These are phyloP conservation scores for Tylopilus subfusipes DNA, from an alignment of 768 basidiomycete species.

Conservation along the genomic window DNA sequence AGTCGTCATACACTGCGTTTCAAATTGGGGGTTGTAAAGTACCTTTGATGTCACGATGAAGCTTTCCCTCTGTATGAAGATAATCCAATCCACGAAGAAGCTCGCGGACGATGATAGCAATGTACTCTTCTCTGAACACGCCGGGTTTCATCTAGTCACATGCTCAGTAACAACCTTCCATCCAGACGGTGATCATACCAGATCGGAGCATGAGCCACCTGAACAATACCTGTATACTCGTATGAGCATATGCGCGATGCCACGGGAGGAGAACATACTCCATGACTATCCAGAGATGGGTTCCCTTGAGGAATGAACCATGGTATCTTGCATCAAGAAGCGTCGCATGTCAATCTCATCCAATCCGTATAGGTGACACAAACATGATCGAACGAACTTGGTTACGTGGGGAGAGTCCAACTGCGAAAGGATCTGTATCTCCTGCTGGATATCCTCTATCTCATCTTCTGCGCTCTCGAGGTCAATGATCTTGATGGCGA, in stretches of 20 bases:
- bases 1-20: neutral
- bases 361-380: constrained; percentile 27
- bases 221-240: constrained; percentile 75
- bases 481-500: constrained; percentile 99
- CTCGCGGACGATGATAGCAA: constrained; percentile 94
- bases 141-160: constrained; percentile 90
- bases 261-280: constrained; percentile 51
- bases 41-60: constrained; percentile 99
- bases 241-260: constrained; percentile 8
- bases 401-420: constrained; percentile 95
- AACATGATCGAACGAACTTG: constrained; percentile 56
- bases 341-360: constrained; percentile 30
- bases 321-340: constrained; percentile 65
- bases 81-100: constrained; percentile 91
- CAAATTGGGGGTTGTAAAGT: neutral
- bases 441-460: constrained; percentile 99
- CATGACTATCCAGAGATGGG: constrained; percentile 99
- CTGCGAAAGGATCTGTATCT: constrained; percentile 96
- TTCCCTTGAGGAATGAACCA: constrained; percentile 93
- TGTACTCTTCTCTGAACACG: constrained; percentile 96
- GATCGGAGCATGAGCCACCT: constrained; percentile 95
- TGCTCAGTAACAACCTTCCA: constrained; percentile 5
- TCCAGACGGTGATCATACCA: constrained; percentile 51
- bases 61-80: constrained; percentile 91
- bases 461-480: constrained; percentile 99